Conservation (phyloP, 164 flowering plant species). For the Magnolia sinica region DNA sequence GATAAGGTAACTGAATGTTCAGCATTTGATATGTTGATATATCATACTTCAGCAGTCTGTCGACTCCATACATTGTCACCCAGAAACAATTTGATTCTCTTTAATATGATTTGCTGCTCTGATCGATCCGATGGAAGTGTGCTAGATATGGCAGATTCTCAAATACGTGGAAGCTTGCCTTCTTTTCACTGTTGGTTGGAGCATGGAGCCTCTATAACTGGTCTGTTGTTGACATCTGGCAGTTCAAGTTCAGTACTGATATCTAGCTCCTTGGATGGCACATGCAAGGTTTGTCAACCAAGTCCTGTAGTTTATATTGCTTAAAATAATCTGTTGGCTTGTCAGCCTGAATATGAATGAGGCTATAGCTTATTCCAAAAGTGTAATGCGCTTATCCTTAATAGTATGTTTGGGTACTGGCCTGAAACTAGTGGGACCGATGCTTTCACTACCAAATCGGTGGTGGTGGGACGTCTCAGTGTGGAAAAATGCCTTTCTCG, state of each 20-base stretch:
- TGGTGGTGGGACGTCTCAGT: too few relatives aligned
- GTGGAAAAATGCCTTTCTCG: too few relatives aligned
- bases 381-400: neutral
- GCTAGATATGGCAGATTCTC: slow-evolving; percentile 39
- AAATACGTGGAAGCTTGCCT: slow-evolving; percentile 20
- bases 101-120: slow-evolving; percentile 10
- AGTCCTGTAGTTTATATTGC: neutral
- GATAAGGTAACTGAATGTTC: slow-evolving; percentile 33
- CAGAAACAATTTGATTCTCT: neutral
- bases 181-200: slow-evolving; percentile 27
- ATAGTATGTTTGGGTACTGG: neutral
- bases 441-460: neutral
- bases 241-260: slow-evolving; percentile 29
- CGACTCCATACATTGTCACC: neutral
- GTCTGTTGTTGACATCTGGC: slow-evolving; percentile 30
- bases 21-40: neutral
- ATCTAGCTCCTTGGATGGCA: slow-evolving; percentile 57
- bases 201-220: slow-evolving; percentile 44
- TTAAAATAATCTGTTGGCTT: neutral
- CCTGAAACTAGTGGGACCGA: neutral
- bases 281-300: slow-evolving; percentile 42
- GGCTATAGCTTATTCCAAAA: neutral
- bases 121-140: slow-evolving; percentile 37
- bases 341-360: neutral
- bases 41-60: neutral